phyloP scores from a whole-genome alignment of 495 filamentous ascomycete genomes.

The Niebla homalea region DNA sequence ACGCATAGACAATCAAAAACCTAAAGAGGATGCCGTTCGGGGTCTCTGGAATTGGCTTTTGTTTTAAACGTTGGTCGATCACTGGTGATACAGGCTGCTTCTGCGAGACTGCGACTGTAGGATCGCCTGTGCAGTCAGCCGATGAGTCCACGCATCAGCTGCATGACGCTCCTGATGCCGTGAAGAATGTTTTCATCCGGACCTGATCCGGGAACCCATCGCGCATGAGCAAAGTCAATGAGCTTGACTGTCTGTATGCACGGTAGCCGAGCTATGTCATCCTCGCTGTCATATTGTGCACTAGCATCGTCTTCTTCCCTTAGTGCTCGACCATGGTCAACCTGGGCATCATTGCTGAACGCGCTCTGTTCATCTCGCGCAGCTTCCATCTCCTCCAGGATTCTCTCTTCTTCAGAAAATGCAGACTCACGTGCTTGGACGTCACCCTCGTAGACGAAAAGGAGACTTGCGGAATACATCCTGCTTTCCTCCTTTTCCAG shows the following conservation, averaged over 20 bases:
- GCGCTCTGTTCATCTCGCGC: background rate
- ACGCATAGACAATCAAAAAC: background rate
- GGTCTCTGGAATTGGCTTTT: background rate
- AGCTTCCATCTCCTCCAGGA: background rate
- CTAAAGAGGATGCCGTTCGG: no score
- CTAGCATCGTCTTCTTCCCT: constrained; percentile 30
- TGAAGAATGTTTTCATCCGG: constrained; percentile 74
- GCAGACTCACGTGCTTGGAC: constrained; percentile 50
- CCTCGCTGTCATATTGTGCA: constrained; percentile 34
- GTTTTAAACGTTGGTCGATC: background rate
- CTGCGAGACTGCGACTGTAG: background rate
- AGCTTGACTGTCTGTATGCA: constrained; percentile 71
- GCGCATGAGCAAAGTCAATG: constrained; percentile 94
- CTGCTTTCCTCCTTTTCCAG: constrained; percentile 69
- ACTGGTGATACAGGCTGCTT: background rate
- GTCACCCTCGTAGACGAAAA: constrained; percentile 91
- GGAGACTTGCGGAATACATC: constrained; percentile 84
- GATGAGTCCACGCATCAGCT: constrained; percentile 53
- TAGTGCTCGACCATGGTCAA: constrained; percentile 24
- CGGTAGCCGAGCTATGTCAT: constrained; percentile 50
- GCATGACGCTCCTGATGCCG: constrained; percentile 60
- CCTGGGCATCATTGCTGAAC: constrained; percentile 11
- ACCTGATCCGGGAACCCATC: constrained; percentile 72
- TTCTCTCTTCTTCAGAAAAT: constrained; percentile 45
- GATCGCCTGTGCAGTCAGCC: constrained; percentile 4